These are phyloP conservation scores for Cladosporium sp. DNA, from an alignment of 2,329 filamentous ascomycete genomes.

Conservation along the genomic window DNA sequence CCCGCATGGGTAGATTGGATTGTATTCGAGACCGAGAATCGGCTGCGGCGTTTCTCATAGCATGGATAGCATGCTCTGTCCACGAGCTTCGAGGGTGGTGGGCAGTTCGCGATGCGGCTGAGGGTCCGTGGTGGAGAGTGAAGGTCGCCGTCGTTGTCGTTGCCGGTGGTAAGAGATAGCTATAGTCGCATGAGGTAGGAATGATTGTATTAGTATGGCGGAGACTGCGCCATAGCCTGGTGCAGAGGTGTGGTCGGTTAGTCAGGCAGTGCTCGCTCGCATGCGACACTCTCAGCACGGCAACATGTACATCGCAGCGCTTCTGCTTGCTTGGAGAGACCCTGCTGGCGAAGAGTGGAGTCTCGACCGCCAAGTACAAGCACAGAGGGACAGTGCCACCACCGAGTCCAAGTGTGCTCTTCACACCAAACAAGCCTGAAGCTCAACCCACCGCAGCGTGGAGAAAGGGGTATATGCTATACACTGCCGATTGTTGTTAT, in stretches of 20 bases:
- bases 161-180: neutral
- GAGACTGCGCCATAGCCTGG: neutral
- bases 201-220: neutral
- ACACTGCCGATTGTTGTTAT: neutral
- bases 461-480: neutral
- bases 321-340: slow-evolving; percentile 1
- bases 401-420: neutral
- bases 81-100: slow-evolving; percentile 2
- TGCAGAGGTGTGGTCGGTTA: neutral
- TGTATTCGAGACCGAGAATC: neutral
- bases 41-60: neutral
- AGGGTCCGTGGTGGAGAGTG: neutral
- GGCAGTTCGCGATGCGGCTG: slow-evolving; percentile 4
- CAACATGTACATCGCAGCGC: neutral
- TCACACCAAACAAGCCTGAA: neutral
- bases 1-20: neutral
- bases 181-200: neutral
- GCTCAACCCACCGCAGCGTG: neutral
- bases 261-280: slow-evolving; percentile 8
- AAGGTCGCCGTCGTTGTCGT: neutral
- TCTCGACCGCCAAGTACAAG: neutral
- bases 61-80: neutral
- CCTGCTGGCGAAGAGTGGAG: neutral
- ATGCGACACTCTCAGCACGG: neutral
- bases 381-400: neutral